These are phyloP conservation scores for Prototheca cutis DNA, from an alignment of 163 green algal genomes.

Conservation along the genomic window DNA sequence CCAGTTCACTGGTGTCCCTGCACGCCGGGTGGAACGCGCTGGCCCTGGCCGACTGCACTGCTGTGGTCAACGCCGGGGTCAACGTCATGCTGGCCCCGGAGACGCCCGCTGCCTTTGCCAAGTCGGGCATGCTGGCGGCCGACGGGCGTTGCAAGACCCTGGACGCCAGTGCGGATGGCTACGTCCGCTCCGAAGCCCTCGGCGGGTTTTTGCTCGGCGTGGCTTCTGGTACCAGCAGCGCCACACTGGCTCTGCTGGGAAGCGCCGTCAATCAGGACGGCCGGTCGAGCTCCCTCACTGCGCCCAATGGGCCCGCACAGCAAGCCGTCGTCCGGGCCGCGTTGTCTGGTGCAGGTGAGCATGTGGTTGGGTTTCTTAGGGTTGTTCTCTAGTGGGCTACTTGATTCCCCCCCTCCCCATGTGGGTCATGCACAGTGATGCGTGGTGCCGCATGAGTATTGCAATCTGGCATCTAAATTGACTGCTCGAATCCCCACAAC, in stretches of 20 bases:
- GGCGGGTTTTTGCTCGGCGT: neutral
- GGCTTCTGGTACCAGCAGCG: too few relatives aligned
- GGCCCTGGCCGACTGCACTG: conserved; percentile 10
- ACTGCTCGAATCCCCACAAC: too few relatives aligned
- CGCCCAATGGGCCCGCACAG: conserved; percentile 68
- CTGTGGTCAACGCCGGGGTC: conserved; percentile 46
- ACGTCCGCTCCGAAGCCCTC: conserved; percentile 63
- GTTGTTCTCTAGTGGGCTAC: too few relatives aligned
- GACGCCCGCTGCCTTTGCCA: conserved; percentile 30
- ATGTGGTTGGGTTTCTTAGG: too few relatives aligned
- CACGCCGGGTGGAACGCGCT: conserved; percentile 19
- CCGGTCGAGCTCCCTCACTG: conserved; percentile 66
- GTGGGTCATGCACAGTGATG: too few relatives aligned
- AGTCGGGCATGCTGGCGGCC: conserved; percentile 66
- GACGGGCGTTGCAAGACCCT: conserved; percentile 88
- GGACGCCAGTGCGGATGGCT: conserved; percentile 74
- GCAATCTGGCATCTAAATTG: too few relatives aligned
- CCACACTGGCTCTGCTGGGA: conserved; percentile 23
- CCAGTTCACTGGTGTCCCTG: conserved; percentile 61
- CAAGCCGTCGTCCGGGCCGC: conserved; percentile 52
- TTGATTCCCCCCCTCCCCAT: too few relatives aligned
- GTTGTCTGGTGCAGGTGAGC: conserved; percentile 20
- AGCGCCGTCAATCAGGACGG: conserved; percentile 81
- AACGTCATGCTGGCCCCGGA: conserved; percentile 48
- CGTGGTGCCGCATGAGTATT: too few relatives aligned